Evolutionary conservation across 176 grass and related monocot species (phyloP).

Genomic region (Luzula sylvatica): DNA sequence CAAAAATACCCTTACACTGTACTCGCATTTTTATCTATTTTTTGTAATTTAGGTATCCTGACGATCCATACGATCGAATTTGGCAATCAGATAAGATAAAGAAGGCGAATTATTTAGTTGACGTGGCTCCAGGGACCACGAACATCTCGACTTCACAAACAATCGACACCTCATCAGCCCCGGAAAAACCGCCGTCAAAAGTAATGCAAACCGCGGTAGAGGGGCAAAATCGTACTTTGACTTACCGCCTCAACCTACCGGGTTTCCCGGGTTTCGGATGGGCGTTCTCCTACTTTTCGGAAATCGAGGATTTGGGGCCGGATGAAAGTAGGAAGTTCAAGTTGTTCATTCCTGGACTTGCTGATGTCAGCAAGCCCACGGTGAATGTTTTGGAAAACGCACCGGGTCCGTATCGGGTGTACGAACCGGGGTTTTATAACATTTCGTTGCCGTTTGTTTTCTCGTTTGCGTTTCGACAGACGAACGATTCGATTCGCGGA

Average conservation of each 20-base stretch:
- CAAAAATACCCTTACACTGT: no score
- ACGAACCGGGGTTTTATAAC: conserved; percentile 66
- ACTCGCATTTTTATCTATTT: no score
- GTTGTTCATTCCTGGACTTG: conserved; percentile 50
- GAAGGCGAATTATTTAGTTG: conserved; percentile 75
- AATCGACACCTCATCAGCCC: conserved; percentile 28
- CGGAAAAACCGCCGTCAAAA: conserved; percentile 66
- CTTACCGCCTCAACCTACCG: conserved; percentile 64
- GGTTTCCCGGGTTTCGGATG: conserved; percentile 69
- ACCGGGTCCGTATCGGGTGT: conserved; percentile 64
- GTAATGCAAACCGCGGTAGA: conserved; percentile 87
- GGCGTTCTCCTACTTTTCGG: conserved; percentile 79
- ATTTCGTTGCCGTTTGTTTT: conserved; percentile 62
- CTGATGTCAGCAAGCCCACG: conserved; percentile 59
- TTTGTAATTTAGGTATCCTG: conserved; percentile 48
- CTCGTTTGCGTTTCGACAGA: conserved; percentile 55
- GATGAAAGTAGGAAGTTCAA: conserved; percentile 75
- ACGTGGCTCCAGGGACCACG: conserved; percentile 63
- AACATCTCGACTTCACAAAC: conserved; percentile 50
- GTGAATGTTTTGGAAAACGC: conserved; percentile 80
- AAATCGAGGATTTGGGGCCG: conserved; percentile 53
- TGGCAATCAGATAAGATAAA: conserved; percentile 81
- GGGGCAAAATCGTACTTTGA: conserved; percentile 53
- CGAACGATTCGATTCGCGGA: conserved; percentile 64
- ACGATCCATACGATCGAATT: conserved; percentile 82